Evolutionary conservation across 495 filamentous ascomycete species (phyloP).

Genomic region (Neurospora sp.): DNA sequence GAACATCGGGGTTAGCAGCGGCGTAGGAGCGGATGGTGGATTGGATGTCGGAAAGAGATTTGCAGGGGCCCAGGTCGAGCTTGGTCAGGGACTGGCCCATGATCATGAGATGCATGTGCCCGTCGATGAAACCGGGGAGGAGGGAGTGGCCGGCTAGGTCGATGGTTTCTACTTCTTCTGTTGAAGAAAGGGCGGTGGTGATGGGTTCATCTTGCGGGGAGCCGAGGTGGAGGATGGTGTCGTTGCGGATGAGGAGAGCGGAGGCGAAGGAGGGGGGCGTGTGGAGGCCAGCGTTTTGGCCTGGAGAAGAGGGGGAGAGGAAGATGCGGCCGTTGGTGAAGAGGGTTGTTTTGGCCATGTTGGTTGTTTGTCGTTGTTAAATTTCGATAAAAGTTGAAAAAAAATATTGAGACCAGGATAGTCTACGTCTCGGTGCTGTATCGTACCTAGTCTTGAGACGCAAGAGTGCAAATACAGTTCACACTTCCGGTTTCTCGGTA

Average conservation of each 20-base stretch:
- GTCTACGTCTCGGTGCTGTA: neutral
- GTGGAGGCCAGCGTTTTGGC: conserved; percentile 17
- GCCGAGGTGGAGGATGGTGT: conserved; percentile 35
- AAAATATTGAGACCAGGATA: too few relatives aligned
- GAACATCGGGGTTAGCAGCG: conserved; percentile 32
- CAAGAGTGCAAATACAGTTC: too few relatives aligned
- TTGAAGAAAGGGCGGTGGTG: conserved; percentile 9
- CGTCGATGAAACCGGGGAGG: conserved; percentile 55
- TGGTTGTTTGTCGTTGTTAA: neutral
- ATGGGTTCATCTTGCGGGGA: conserved; percentile 22
- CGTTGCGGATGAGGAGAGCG: conserved; percentile 24
- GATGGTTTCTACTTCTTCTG: conserved; percentile 13
- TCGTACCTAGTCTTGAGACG: neutral
- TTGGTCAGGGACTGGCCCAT: conserved; percentile 50
- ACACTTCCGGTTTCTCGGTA: neutral
- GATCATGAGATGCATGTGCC: conserved; percentile 53
- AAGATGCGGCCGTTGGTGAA: conserved; percentile 25
- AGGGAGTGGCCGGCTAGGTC: conserved; percentile 41
- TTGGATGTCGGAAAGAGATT: conserved; percentile 44
- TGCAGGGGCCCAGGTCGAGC: conserved; percentile 43
- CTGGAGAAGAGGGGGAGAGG: conserved; percentile 12
- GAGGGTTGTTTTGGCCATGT: conserved; percentile 14
- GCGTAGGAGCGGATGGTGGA: conserved; percentile 41
- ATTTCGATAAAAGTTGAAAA: too few relatives aligned
- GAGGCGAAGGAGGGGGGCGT: conserved; percentile 26